Percentiles rank a stretch among this genome's conserved stretches.
Evolutionary conservation across 306 rosid species (phyloP).

Genomic region (Vigna hirtella): DNA sequence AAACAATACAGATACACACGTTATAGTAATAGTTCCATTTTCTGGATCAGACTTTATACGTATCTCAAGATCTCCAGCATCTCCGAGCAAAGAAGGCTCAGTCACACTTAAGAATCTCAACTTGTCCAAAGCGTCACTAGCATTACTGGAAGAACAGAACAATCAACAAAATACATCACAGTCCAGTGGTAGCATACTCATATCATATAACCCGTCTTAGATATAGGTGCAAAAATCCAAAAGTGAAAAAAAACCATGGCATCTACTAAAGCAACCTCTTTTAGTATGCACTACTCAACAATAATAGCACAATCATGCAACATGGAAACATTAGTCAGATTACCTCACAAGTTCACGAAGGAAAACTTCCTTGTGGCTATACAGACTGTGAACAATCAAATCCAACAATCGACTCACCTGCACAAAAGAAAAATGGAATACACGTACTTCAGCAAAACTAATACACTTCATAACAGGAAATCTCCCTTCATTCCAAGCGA

Average conservation of each 20-base stretch:
- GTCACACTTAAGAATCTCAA: slow-evolving; percentile 96
- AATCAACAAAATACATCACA: slow-evolving; percentile 1
- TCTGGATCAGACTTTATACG: slow-evolving; percentile 90
- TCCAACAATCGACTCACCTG: slow-evolving; percentile 89
- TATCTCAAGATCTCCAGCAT: slow-evolving; percentile 84
- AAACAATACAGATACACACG: slow-evolving; percentile 50
- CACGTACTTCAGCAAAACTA: slow-evolving; percentile 13
- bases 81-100: slow-evolving; percentile 93
- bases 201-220: neutral
- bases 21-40: slow-evolving; percentile 83
- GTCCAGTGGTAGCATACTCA: neutral
- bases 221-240: slow-evolving; percentile 5
- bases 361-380: slow-evolving; percentile 93
- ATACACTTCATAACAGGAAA: neutral
- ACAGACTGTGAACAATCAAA: slow-evolving; percentile 94
- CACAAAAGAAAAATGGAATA: slow-evolving; percentile 35
- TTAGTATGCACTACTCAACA: neutral
- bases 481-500: neutral
- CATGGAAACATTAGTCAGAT: neutral
- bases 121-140: slow-evolving; percentile 98
- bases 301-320: neutral
- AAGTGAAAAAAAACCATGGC: neutral
- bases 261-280: neutral
- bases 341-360: slow-evolving; percentile 95
- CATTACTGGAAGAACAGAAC: slow-evolving; percentile 59